These are phyloP conservation scores for Yamadazyma takamatsuzukensis DNA, from an alignment of 805 yeast genomes.

Conservation along the genomic window DNA sequence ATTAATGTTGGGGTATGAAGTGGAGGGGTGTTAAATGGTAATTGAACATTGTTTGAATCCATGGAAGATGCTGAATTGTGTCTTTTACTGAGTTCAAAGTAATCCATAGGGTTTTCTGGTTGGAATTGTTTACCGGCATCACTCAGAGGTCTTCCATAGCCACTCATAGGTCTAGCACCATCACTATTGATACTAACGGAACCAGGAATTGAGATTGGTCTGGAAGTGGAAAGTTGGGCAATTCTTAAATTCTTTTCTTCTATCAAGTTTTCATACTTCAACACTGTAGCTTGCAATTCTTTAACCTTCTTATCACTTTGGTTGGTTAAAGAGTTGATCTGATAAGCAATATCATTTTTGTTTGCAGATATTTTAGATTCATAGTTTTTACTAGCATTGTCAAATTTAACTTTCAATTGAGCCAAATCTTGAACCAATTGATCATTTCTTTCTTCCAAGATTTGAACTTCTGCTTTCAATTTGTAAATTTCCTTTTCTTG, in stretches of 20 bases:
- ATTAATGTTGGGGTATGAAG: conserved; percentile 8
- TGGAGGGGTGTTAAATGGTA: conserved; percentile 14
- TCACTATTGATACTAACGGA: conserved; percentile 8
- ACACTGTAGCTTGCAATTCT: conserved; percentile 25
- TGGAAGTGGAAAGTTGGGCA: conserved; percentile 31
- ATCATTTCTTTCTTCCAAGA: conserved; percentile 18
- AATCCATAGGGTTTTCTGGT: conserved; percentile 9
- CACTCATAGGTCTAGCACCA: background rate
- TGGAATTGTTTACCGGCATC: background rate
- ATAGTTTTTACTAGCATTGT: conserved; percentile 14
- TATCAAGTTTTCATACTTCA: conserved; percentile 30
- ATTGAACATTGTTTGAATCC: conserved; percentile 9
- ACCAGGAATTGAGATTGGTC: conserved; percentile 36
- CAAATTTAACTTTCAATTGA: conserved; percentile 12
- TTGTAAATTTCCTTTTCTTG: conserved; percentile 7
- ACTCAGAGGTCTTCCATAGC: conserved; percentile 1
- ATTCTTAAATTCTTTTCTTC: conserved; percentile 36
- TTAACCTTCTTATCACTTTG: conserved; percentile 34
- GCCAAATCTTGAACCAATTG: conserved; percentile 16
- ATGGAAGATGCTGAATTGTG: conserved; percentile 11
- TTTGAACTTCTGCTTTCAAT: conserved; percentile 14
- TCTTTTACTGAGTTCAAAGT: conserved; percentile 8
- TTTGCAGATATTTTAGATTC: conserved; percentile 20
- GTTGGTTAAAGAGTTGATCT: conserved; percentile 17
- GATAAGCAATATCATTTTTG: conserved; percentile 26